Conservation (phyloP, 2,329 filamentous ascomycete genomes). For the Aureobasidium sp. region DNA sequence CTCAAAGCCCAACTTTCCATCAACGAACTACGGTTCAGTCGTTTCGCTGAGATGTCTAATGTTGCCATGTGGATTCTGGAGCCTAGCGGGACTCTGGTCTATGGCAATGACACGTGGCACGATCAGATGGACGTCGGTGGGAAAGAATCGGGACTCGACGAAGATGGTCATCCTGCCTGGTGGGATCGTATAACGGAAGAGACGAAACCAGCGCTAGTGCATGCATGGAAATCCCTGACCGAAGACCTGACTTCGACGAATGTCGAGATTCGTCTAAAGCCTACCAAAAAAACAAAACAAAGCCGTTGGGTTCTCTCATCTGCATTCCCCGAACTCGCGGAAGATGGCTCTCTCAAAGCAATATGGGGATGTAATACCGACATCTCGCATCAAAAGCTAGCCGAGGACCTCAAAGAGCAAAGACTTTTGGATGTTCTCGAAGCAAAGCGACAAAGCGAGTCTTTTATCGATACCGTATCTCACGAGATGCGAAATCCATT, state of each 20-base stretch:
- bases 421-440: slow-evolving; percentile 16
- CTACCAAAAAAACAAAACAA: not conserved
- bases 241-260: not conserved
- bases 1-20: slow-evolving; percentile 12
- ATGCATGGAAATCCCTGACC: not conserved
- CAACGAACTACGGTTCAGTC: slow-evolving; percentile 24
- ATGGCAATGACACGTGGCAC: slow-evolving; percentile 7
- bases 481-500: slow-evolving; percentile 37
- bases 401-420: slow-evolving; percentile 18
- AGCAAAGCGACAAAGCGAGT: slow-evolving; percentile 22
- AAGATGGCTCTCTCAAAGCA: slow-evolving; percentile 1
- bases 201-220: not conserved
- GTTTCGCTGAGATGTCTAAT: slow-evolving; percentile 27
- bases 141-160: rapidly evolving
- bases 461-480: slow-evolving; percentile 12
- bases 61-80: slow-evolving; percentile 21
- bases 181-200: not conserved
- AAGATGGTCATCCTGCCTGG: not conserved
- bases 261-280: not conserved
- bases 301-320: slow-evolving; percentile 5
- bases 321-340: slow-evolving; percentile 15
- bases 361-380: slow-evolving; percentile 11
- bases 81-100: not conserved
- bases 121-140: not conserved
- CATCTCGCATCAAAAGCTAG: slow-evolving; percentile 21